A percentile compares a stretch with the other conserved stretches of the same genome.
Evolutionary conservation across 2,329 filamentous ascomycete species (phyloP).

Genomic region (Pseudogymnoascus sp.): DNA sequence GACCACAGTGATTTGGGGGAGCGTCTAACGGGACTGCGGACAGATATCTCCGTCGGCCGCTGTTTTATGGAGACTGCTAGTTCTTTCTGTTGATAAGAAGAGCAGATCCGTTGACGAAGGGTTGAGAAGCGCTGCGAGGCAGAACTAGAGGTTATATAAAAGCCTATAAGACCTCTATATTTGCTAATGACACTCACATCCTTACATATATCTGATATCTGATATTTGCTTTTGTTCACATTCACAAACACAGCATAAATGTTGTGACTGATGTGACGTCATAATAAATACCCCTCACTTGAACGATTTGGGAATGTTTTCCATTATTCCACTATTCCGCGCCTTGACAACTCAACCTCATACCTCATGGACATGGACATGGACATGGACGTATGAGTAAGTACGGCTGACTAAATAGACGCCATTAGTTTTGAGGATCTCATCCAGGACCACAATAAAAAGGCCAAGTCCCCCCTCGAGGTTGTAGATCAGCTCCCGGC

Average conservation of each 20-base stretch:
- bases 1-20: not conserved
- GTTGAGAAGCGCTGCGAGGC: not conserved
- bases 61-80: not conserved
- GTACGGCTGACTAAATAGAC: not conserved
- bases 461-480: not conserved
- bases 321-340: not conserved
- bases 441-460: not conserved
- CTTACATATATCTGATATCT: not conserved
- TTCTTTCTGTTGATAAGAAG: not conserved
- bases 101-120: not conserved
- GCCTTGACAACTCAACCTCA: not conserved
- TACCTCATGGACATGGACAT: no score
- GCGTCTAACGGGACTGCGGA: slow-evolving; percentile 1
- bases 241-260: not conserved
- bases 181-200: not conserved
- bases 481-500: not conserved
- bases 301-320: not conserved
- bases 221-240: not conserved
- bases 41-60: not conserved
- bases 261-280: not conserved
- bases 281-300: not conserved
- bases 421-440: not conserved
- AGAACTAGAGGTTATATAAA: not conserved
- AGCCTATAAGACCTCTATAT: not conserved
- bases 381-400: not conserved